Percentiles rank a stretch among this genome's conserved stretches.
These are phyloP conservation scores for Arthrobotrys iridis DNA, from an alignment of 2,329 filamentous ascomycete genomes.

Conservation along the genomic window DNA sequence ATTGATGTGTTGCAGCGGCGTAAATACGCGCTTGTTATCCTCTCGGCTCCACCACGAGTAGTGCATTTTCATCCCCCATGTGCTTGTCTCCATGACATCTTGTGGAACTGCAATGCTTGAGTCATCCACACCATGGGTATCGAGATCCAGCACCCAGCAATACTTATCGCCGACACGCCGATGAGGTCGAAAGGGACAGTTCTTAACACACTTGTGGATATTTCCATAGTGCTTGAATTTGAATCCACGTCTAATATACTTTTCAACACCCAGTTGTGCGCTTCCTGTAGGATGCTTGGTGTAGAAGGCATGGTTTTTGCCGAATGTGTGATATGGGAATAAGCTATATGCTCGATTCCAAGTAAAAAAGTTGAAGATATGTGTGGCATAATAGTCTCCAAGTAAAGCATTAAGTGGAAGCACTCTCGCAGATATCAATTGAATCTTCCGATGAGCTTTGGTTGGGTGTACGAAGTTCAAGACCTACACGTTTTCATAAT, in stretches of 20 bases:
- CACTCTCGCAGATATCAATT: slow-evolving; percentile 17
- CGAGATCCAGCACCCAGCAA: slow-evolving; percentile 42
- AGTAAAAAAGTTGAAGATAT: slow-evolving; percentile 50
- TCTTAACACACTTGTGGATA: slow-evolving; percentile 31
- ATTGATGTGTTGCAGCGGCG: not conserved
- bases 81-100: slow-evolving; percentile 20
- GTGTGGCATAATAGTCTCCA: slow-evolving; percentile 41
- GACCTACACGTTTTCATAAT: slow-evolving; percentile 14
- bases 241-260: slow-evolving; percentile 30
- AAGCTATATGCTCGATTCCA: slow-evolving; percentile 46
- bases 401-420: slow-evolving; percentile 26
- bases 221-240: slow-evolving; percentile 18
- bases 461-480: slow-evolving; percentile 32
- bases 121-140: slow-evolving; percentile 24
- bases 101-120: not conserved
- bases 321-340: slow-evolving; percentile 48
- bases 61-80: slow-evolving; percentile 48
- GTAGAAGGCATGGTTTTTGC: slow-evolving; percentile 15
- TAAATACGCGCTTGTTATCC: slow-evolving; percentile 4
- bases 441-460: slow-evolving; percentile 11
- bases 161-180: slow-evolving; percentile 38
- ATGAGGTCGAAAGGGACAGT: slow-evolving; percentile 39
- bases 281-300: not conserved
- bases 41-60: slow-evolving; percentile 23
- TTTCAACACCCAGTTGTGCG: not conserved